Conservation (phyloP, 495 filamentous ascomycete genomes). For the Neurospora hispaniola region DNA sequence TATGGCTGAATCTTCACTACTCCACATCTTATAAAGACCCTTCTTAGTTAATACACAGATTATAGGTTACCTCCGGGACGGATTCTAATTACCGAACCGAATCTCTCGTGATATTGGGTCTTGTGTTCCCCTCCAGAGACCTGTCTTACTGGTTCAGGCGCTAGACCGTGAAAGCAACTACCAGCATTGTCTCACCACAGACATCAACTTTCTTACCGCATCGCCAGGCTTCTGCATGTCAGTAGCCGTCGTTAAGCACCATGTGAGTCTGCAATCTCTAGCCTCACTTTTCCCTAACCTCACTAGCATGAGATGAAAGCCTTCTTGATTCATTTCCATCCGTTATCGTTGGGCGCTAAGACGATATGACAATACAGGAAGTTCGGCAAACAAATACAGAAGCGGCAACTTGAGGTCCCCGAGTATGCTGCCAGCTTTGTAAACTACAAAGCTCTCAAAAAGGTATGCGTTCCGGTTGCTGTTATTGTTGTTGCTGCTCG, state of each 20-base stretch:
- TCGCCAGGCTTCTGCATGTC: neutral
- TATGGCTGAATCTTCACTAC: neutral
- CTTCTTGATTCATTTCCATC: neutral
- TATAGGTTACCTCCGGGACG: neutral
- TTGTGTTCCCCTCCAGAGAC: neutral
- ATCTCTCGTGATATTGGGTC: neutral
- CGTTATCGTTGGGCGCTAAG: neutral
- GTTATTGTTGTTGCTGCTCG: neutral
- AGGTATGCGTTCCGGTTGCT: slow-evolving; percentile 44
- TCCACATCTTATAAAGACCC: neutral
- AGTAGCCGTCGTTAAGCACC: neutral
- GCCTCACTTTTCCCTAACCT: neutral
- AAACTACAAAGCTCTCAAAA: slow-evolving; percentile 98
- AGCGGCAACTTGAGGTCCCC: slow-evolving; percentile 94
- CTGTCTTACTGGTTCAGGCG: neutral
- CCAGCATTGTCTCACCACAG: neutral
- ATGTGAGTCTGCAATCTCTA: neutral
- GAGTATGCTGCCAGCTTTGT: slow-evolving; percentile 99
- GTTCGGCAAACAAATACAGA: slow-evolving; percentile 98
- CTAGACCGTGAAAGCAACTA: neutral
- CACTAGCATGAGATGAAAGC: neutral
- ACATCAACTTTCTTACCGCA: neutral
- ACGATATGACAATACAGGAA: slow-evolving; percentile 53
- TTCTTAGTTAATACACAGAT: neutral
- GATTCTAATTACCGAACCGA: neutral